phyloP scores from a whole-genome alignment of 768 basidiomycete species.

The Lactarius sanguifluus region DNA sequence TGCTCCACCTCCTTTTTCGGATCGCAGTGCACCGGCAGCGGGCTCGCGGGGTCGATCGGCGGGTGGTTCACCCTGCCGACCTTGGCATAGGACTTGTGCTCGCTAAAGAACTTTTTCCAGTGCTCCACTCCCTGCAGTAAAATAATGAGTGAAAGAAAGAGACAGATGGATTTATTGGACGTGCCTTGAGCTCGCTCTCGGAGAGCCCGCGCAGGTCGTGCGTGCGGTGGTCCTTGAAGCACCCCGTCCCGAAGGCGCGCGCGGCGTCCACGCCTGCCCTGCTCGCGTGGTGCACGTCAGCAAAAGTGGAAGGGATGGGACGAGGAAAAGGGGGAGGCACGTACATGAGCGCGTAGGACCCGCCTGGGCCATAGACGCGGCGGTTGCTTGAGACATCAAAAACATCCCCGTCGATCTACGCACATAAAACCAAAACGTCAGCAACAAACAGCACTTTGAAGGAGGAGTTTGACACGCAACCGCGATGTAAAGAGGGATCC shows the following conservation, averaged over 20 bases:
- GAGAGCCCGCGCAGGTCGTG: conserved; percentile 85
- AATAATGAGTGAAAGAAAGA: background rate
- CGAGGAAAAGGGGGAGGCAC: conserved; percentile 28
- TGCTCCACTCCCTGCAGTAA: conserved; percentile 65
- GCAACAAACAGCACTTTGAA: too few species aligned
- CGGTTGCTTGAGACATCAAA: conserved; percentile 84
- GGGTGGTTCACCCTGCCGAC: conserved; percentile 75
- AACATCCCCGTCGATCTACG: conserved; percentile 85
- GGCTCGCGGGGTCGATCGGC: conserved; percentile 72
- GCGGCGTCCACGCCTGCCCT: conserved; percentile 88
- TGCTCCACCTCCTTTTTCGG: conserved; percentile 48
- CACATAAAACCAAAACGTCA: too few species aligned
- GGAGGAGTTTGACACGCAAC: conserved; percentile 39
- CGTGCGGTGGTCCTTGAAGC: conserved; percentile 87
- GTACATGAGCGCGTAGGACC: conserved; percentile 74
- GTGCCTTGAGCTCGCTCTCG: conserved; percentile 67
- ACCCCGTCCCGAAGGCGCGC: conserved; percentile 90
- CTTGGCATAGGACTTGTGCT: conserved; percentile 76
- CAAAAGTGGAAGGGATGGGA: background rate
- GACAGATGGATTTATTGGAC: conserved; percentile 30
- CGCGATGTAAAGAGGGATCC: conserved; percentile 79
- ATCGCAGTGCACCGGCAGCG: conserved; percentile 75
- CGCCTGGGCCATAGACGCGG: conserved; percentile 84
- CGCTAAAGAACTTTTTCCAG: conserved; percentile 88
- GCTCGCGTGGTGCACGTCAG: conserved; percentile 25